These are phyloP conservation scores for Ustilago cynodontis DNA, from an alignment of 1,284 basidiomycete genomes.

Conservation along the genomic window DNA sequence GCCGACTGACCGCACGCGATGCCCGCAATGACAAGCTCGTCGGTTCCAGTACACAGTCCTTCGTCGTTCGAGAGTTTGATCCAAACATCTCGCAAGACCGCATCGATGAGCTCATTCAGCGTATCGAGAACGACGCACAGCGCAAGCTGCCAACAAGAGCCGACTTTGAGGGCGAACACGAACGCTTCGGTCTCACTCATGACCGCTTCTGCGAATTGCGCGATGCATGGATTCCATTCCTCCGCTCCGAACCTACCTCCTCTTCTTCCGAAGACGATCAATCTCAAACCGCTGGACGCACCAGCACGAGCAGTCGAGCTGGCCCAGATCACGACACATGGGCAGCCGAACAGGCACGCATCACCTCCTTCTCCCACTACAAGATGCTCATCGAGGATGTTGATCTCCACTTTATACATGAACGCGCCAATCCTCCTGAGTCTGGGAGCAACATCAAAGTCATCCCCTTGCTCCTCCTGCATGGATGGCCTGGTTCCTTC, in stretches of 20 bases:
- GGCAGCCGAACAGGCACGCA: constrained; percentile 45
- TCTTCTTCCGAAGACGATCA: constrained; percentile 12
- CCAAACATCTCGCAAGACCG: constrained; percentile 29
- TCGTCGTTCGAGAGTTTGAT: constrained; percentile 30
- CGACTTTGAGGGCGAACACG: constrained; percentile 46
- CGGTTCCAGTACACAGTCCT: constrained; percentile 43
- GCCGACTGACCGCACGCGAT: not conserved
- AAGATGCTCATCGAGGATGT: constrained; percentile 59
- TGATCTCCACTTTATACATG: constrained; percentile 66
- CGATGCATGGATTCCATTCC: constrained; percentile 47
- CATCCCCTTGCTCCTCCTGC: constrained; percentile 68
- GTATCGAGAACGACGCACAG: constrained; percentile 27
- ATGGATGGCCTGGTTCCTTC: constrained; percentile 67
- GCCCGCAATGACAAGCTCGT: constrained; percentile 15
- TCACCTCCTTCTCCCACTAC: constrained; percentile 53
- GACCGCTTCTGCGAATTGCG: constrained; percentile 41
- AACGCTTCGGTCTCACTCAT: constrained; percentile 50
- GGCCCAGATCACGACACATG: constrained; percentile 60
- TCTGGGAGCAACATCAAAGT: constrained; percentile 45
- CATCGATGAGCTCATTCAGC: constrained; percentile 33
- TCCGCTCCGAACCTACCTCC: constrained; percentile 24
- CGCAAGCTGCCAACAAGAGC: constrained; percentile 32
- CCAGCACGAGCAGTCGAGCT: constrained; percentile 14
- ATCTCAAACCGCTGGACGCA: constrained; percentile 1
- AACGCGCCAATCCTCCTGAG: constrained; percentile 45